Conservation (phyloP, 164 flowering plant species). For the Vitis amurensis region DNA sequence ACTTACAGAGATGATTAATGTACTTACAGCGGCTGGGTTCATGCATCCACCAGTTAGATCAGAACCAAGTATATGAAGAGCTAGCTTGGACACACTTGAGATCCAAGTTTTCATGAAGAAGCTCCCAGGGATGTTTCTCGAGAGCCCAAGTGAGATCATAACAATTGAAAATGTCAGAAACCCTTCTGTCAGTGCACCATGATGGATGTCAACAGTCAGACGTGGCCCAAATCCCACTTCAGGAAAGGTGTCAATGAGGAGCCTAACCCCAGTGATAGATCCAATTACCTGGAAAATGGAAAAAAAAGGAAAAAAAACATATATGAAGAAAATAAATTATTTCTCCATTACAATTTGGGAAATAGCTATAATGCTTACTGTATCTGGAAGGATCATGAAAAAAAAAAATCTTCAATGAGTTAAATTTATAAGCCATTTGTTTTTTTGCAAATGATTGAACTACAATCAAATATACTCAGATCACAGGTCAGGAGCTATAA, state of each 20-base stretch:
- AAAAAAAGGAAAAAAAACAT: neutral
- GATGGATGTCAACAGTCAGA: slow-evolving; percentile 69
- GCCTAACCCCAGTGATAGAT: slow-evolving; percentile 68
- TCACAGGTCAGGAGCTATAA: neutral
- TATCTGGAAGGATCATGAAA: too few relatives aligned
- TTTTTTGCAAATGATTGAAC: too few relatives aligned
- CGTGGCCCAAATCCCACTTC: slow-evolving; percentile 72
- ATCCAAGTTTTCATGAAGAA: slow-evolving; percentile 91
- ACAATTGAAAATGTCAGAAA: slow-evolving; percentile 67
- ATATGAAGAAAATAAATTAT: neutral
- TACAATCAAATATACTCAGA: too few relatives aligned
- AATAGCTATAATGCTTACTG: too few relatives aligned
- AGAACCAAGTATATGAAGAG: slow-evolving; percentile 87
- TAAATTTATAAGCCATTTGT: too few relatives aligned
- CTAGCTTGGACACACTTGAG: slow-evolving; percentile 73
- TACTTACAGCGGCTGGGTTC: slow-evolving; percentile 98
- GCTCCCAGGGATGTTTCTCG: slow-evolving; percentile 54
- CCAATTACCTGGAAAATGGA: slow-evolving; percentile 58
- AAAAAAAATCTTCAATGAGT: too few relatives aligned
- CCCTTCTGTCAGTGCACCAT: slow-evolving; percentile 91
- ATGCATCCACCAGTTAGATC: slow-evolving; percentile 94
- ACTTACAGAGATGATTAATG: too few relatives aligned
- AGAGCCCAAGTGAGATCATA: slow-evolving; percentile 53
- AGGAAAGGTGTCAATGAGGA: slow-evolving; percentile 57
- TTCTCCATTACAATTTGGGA: neutral